phyloP scores from a whole-genome alignment of 352 stramenopile genomes.

The Pythium dissimile region DNA sequence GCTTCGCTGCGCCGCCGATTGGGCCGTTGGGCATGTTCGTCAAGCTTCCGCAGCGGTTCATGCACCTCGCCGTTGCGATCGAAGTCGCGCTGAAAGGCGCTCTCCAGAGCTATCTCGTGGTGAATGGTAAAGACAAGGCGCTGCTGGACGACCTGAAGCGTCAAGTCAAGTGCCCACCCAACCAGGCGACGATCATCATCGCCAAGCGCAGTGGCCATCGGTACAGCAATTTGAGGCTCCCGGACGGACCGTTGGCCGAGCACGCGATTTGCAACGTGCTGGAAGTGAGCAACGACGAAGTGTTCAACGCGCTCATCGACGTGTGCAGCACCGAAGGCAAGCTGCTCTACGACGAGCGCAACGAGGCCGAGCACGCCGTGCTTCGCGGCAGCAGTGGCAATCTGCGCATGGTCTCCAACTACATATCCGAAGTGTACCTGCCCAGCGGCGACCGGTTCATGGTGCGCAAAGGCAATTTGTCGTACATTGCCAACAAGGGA shows the following conservation, averaged over 20 bases:
- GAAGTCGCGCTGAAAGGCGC: constrained; percentile 73
- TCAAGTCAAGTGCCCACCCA: constrained; percentile 54
- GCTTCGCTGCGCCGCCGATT: constrained; percentile 64
- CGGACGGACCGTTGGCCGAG: constrained; percentile 40
- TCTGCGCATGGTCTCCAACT: constrained; percentile 53
- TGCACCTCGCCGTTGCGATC: constrained; percentile 67
- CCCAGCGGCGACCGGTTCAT: constrained; percentile 75
- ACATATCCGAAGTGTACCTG: constrained; percentile 68
- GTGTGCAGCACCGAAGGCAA: constrained; percentile 77
- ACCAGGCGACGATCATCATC: constrained; percentile 82
- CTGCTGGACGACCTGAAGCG: constrained; percentile 73
- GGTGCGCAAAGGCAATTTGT: constrained; percentile 69
- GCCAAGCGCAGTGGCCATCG: constrained; percentile 46
- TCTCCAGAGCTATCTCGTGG: constrained; percentile 74
- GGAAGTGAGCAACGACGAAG: constrained; percentile 66
- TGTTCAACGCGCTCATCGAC: constrained; percentile 82
- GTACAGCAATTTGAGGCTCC: constrained; percentile 54
- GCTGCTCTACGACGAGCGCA: constrained; percentile 60
- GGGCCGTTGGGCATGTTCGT: constrained; percentile 70
- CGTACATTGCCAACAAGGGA: constrained; percentile 78
- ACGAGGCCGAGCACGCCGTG: constrained; percentile 48
- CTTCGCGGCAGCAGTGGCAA: constrained; percentile 52
- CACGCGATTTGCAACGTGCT: constrained; percentile 79
- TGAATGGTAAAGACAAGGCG: constrained; percentile 73
- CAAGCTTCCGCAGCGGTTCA: constrained; percentile 63